These are phyloP conservation scores for Aspergillus amoenus DNA, from an alignment of 2,329 filamentous ascomycete genomes.

Conservation along the genomic window DNA sequence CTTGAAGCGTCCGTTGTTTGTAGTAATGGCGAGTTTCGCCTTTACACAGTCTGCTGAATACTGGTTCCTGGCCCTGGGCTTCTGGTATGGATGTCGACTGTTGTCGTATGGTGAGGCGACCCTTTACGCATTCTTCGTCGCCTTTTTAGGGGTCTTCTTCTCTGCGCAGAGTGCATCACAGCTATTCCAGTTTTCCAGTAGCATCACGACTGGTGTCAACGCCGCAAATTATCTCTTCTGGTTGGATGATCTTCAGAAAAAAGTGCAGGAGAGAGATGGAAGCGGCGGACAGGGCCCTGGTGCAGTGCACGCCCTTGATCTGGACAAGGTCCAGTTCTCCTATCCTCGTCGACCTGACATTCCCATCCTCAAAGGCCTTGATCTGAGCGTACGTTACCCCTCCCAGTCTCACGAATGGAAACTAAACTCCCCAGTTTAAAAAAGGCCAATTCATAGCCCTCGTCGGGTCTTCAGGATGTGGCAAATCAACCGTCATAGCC, in stretches of 20 bases:
- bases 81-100: conserved; percentile 85
- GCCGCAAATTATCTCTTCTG: conserved; percentile 77
- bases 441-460: conserved; percentile 61
- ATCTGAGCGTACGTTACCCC: conserved; percentile 48
- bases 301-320: conserved; percentile 35
- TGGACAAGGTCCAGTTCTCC: conserved; percentile 91
- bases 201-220: conserved; percentile 89
- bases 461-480: conserved; percentile 88
- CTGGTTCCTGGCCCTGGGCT: conserved; percentile 79
- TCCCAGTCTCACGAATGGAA: too few species aligned
- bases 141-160: conserved; percentile 84
- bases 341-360: conserved; percentile 90
- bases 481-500: conserved; percentile 91
- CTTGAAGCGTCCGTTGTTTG: conserved; percentile 41
- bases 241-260: conserved; percentile 77
- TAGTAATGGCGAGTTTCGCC: conserved; percentile 68
- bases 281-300: conserved; percentile 73
- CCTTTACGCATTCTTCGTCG: conserved; percentile 88
- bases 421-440: not conserved
- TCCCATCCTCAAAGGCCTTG: conserved; percentile 80
- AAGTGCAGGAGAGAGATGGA: conserved; percentile 76
- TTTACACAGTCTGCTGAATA: conserved; percentile 81
- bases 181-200: conserved; percentile 84
- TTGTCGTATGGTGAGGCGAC: conserved; percentile 69
- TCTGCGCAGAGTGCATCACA: conserved; percentile 87